Conservation (phyloP, 257 asterid species). For the Lantana camara region DNA sequence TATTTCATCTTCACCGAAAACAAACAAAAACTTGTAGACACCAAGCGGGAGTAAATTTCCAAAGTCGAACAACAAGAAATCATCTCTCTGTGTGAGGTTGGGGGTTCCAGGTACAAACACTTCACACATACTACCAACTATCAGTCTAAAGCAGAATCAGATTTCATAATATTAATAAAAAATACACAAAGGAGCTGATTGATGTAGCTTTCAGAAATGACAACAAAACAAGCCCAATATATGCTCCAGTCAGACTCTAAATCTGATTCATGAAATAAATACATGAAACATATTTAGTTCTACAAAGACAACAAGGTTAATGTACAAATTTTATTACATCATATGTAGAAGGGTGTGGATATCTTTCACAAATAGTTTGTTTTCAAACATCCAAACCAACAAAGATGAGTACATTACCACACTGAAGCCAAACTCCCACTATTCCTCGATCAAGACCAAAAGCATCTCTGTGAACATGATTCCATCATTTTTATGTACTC, state of each 20-base stretch:
- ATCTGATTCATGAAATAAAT: conserved; percentile 34
- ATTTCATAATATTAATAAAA: background rate
- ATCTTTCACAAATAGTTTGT: conserved; percentile 33
- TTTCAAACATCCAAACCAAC: conserved; percentile 41
- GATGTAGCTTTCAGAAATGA: conserved; percentile 18
- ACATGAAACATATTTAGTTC: conserved; percentile 34
- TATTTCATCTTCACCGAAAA: background rate
- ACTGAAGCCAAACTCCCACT: conserved; percentile 34
- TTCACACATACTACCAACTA: conserved; percentile 16
- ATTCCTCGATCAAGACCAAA: conserved; percentile 38
- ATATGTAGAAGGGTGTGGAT: conserved; percentile 37
- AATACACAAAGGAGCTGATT: conserved; percentile 1
- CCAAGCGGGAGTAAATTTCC: background rate
- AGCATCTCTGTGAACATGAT: conserved; percentile 44
- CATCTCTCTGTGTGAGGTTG: background rate
- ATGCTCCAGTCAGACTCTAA: conserved; percentile 25
- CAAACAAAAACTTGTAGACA: background rate
- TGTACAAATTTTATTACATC: conserved; percentile 57
- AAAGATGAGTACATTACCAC: conserved; percentile 36
- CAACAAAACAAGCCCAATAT: conserved; percentile 17
- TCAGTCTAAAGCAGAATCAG: conserved; percentile 4
- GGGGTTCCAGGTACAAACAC: background rate
- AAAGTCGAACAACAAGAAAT: background rate
- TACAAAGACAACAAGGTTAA: conserved; percentile 40
- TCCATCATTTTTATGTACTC: conserved; percentile 54